Base-by-base conservation (phyloP, 1,284 basidiomycete species). In the Inonotus obliquus region DNA sequence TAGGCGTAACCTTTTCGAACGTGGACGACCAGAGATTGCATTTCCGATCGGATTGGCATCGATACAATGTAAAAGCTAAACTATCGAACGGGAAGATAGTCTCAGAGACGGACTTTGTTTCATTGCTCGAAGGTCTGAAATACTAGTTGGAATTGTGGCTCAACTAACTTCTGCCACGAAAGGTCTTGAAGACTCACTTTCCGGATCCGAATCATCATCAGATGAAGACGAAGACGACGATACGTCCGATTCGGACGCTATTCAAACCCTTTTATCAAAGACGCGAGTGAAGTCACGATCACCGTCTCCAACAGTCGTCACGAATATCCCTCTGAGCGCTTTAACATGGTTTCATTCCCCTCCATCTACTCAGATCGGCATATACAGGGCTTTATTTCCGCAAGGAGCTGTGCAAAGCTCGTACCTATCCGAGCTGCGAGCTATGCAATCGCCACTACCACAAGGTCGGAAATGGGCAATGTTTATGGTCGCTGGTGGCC, bases 41-140 rank as follows among this genome's bases (percentile, higher is more conserved):
- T 74, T 98, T 94, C 73, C 87, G 89, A 69, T 93, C 92, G 29
- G 96, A 98, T 74, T 98, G 96, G 96, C 96, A 99, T 80, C 83
- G 95, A 58, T 98, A 97, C 76, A 99, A 99, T 71, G 91, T 96
- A 65, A 97, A 96, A 74, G 81, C 85, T 53, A 87, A 85, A 61
- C 75, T 94, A 38, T 76, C 76, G 59, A 84, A 86, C 17, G 80
- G 81, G 39, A 79, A 77, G 32, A 73, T 85, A 17, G 84, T 94
- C 14, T 76, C 82, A 0, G 91, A 93, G 68, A 71, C 80, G 25
- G 82, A 87, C 38, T 98, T 96, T 69, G 77, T 84, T 29, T 81
- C 84, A 60, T 79, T 96, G 51, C 79, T 96, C 3, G 92, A 94
- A 69, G 86, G 94, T 93, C 69, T 65, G 80, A 72, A 39, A 13